These are phyloP conservation scores for Pleurotus tuber-regium DNA, from an alignment of 768 basidiomycete species.

Conservation along the genomic window DNA sequence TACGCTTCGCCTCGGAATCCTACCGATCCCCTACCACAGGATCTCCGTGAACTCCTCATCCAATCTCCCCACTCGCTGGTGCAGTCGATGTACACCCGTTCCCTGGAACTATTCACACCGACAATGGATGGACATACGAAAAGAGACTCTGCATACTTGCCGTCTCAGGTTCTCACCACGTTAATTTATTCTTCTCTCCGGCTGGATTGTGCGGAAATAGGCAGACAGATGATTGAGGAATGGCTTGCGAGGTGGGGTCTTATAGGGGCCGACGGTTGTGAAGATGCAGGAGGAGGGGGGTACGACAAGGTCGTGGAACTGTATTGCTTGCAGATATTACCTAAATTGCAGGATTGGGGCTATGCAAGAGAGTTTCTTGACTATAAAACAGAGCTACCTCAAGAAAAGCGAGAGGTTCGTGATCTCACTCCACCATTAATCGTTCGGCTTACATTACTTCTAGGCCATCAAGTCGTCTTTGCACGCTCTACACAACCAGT, in stretches of 20 bases:
- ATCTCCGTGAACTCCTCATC: conserved; percentile 49
- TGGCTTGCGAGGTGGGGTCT: conserved; percentile 67
- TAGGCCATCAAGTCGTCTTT: conserved; percentile 41
- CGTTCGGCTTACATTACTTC: conserved; percentile 11
- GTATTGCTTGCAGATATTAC: conserved; percentile 72
- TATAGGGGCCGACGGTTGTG: conserved; percentile 25
- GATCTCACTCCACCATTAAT: conserved; percentile 1
- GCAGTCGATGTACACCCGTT: conserved; percentile 56
- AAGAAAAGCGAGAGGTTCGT: conserved; percentile 51
- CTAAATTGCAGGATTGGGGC: conserved; percentile 75
- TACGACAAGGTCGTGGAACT: conserved; percentile 77
- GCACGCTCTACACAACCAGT: conserved; percentile 36
- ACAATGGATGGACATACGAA: conserved; percentile 29
- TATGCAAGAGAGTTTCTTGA: conserved; percentile 74
- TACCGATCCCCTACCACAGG: conserved; percentile 39
- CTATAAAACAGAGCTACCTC: conserved; percentile 65
- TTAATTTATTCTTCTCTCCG: conserved; percentile 71
- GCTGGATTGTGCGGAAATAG: conserved; percentile 56
- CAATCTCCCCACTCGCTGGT: conserved; percentile 61
- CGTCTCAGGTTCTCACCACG: conserved; percentile 66
- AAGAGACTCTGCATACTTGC: conserved; percentile 55
- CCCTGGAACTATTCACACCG: conserved; percentile 68
- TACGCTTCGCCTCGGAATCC: conserved; percentile 55
- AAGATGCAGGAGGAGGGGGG: conserved; percentile 45
- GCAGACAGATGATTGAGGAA: conserved; percentile 67